Evolutionary conservation across 306 rosid species (phyloP).

Genomic region (Prunus dulcis): DNA sequence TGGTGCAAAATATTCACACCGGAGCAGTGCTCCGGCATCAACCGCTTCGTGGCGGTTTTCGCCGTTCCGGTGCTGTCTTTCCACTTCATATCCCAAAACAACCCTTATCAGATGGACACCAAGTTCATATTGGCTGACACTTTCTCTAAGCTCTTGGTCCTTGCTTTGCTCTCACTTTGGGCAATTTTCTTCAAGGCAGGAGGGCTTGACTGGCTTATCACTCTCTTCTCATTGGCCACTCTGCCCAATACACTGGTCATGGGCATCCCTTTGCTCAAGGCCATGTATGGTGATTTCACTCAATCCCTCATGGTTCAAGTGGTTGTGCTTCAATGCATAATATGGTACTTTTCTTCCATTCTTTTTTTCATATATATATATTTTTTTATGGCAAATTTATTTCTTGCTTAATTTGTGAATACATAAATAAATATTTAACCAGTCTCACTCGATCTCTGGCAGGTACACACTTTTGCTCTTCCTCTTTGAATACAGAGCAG

Average conservation of each 20-base stretch:
- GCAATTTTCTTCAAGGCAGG: conserved; percentile 17
- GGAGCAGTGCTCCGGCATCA: conserved; percentile 47
- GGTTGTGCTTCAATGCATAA: conserved; percentile 48
- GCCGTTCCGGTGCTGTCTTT: conserved; percentile 44
- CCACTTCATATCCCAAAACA: conserved; percentile 44
- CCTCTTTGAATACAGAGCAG: conserved; percentile 45
- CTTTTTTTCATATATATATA: not conserved
- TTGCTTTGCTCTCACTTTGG: conserved; percentile 31
- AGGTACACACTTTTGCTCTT: conserved; percentile 45
- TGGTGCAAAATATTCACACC: conserved; percentile 42
- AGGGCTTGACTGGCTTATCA: conserved; percentile 39
- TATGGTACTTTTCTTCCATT: conserved; percentile 21
- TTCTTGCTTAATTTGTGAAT: not conserved
- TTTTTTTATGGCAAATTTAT: not conserved
- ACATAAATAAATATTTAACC: not conserved
- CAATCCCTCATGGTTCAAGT: conserved; percentile 44
- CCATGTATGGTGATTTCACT: conserved; percentile 47
- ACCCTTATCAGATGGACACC: conserved; percentile 45
- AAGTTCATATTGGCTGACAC: conserved; percentile 39
- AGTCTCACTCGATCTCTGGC: not conserved
- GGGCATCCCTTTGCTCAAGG: conserved; percentile 47
- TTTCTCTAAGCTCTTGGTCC: conserved; percentile 34
- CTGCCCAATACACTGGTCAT: conserved; percentile 46
- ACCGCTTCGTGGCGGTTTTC: conserved; percentile 48
- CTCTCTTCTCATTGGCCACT: conserved; percentile 38